Evolutionary conservation across 129 eudicot species (phyloP).

Genomic region (Flaveria robusta): DNA sequence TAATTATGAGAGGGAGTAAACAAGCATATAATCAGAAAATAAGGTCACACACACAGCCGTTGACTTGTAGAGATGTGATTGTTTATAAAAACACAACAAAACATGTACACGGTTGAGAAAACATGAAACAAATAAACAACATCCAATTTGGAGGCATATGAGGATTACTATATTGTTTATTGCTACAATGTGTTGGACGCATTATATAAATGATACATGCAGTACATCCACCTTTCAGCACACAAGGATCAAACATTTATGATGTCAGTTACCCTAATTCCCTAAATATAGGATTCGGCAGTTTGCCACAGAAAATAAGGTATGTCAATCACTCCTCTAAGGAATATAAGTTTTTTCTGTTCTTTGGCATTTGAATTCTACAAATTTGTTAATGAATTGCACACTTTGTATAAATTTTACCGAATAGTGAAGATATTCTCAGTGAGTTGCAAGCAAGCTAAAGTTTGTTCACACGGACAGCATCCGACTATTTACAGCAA

Average conservation of each 20-base stretch:
- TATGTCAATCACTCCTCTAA: not conserved
- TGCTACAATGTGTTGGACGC: not conserved
- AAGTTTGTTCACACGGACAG: not conserved
- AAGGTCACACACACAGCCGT: not conserved
- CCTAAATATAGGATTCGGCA: not conserved
- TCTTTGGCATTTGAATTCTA: constrained; percentile 1
- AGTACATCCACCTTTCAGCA: not conserved
- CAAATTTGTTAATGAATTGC: not conserved
- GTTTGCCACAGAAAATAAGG: not conserved
- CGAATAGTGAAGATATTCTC: not conserved
- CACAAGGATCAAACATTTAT: not conserved
- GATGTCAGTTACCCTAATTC: not conserved
- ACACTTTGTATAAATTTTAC: not conserved
- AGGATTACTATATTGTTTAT: not conserved
- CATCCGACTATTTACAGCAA: not conserved
- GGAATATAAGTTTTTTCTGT: not conserved
- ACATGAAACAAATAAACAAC: constrained; percentile 1
- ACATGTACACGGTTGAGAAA: not conserved
- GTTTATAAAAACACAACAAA: not conserved
- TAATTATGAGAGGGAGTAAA: not conserved
- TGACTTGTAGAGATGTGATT: not conserved
- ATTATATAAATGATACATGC: constrained; percentile 15
- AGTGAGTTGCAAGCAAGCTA: not conserved
- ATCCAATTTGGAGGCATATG: not conserved
- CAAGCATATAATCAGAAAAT: not conserved